These are phyloP conservation scores for Neopestalotiopsis rosae DNA, from an alignment of 2,329 filamentous ascomycete species.

Conservation along the genomic window DNA sequence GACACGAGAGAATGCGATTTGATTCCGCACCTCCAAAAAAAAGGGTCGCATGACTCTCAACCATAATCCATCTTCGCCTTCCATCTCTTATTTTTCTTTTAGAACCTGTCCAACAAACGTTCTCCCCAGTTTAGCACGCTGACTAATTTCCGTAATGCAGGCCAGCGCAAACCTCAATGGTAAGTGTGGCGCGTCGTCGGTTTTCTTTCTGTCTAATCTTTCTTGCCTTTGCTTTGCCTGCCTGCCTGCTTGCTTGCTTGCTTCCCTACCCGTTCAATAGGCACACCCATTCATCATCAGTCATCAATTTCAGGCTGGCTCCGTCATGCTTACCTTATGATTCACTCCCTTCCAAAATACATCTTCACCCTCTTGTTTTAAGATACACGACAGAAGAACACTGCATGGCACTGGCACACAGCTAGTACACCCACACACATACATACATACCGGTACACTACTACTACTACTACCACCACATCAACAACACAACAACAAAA, in stretches of 20 bases:
- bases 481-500: neutral
- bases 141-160: neutral
- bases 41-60: neutral
- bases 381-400: too few relatives aligned
- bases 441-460: too few relatives aligned
- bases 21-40: conserved; percentile 18
- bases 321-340: conserved; percentile 19
- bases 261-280: neutral
- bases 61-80: neutral
- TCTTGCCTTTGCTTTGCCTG: neutral
- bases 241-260: neutral
- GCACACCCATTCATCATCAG: conserved; percentile 5
- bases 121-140: neutral
- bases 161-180: neutral
- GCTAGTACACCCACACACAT: too few relatives aligned
- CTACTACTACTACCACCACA: neutral
- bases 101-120: neutral
- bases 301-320: neutral
- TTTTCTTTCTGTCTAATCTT: neutral
- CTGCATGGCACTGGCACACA: too few relatives aligned
- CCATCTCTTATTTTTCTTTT: neutral
- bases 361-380: conserved; percentile 5
- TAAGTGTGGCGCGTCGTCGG: neutral
- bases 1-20: neutral
- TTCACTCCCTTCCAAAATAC: conserved; percentile 8